These are phyloP conservation scores for Coemansia umbellata DNA, from an alignment of 192 early-diverging fungal genomes.

Conservation along the genomic window DNA sequence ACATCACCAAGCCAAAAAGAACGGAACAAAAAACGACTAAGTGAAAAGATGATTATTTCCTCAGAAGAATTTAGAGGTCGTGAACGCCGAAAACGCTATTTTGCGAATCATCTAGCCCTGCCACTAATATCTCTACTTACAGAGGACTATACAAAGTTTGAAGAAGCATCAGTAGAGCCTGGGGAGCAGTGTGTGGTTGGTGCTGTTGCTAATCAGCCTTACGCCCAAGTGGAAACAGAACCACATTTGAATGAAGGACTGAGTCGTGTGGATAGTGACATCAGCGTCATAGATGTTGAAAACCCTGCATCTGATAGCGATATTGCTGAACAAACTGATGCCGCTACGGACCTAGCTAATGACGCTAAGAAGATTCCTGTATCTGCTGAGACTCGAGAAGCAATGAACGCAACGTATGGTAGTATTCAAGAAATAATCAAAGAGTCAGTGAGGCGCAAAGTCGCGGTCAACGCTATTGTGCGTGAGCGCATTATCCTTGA, in stretches of 20 bases:
- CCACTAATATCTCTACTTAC: conserved; percentile 19
- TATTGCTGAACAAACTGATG: neutral
- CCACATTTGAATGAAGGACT: neutral
- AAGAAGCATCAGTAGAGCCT: neutral
- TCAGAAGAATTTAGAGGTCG: conserved; percentile 37
- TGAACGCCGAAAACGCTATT: conserved; percentile 42
- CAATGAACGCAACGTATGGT: neutral
- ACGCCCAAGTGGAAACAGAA: neutral
- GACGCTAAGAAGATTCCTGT: neutral
- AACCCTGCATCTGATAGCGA: neutral
- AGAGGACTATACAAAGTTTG: neutral
- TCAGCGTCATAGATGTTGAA: neutral
- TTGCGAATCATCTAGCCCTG: conserved; percentile 26
- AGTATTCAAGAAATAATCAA: conserved; percentile 10
- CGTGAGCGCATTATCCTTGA: conserved; percentile 26
- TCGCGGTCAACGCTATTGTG: conserved; percentile 6
- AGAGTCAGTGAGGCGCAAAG: conserved; percentile 10
- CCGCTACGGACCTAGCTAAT: neutral
- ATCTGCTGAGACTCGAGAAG: neutral
- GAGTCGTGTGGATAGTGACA: neutral
- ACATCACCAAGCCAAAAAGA: conserved; percentile 4
- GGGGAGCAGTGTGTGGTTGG: neutral
- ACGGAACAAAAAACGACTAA: conserved; percentile 7
- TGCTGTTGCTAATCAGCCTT: neutral
- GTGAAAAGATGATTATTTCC: conserved; percentile 13